These are phyloP conservation scores for Pyrenochaeta sp. DNA, from an alignment of 2,329 filamentous ascomycete genomes.

Conservation along the genomic window DNA sequence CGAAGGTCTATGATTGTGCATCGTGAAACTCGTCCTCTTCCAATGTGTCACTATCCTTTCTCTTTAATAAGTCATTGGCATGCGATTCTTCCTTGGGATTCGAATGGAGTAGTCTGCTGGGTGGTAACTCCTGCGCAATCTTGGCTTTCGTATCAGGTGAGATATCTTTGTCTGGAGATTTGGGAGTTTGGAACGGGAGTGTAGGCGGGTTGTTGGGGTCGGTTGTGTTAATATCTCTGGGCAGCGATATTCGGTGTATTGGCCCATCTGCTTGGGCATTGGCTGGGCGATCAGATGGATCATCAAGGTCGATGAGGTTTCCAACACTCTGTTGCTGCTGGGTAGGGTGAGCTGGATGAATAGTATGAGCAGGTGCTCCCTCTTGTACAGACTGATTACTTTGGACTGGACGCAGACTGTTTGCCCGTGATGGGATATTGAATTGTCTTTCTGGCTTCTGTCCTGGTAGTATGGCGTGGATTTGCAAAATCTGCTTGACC, in stretches of 20 bases:
- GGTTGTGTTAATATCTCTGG: slow-evolving; percentile 10
- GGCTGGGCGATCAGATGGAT: no score
- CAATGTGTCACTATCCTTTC: slow-evolving; percentile 54
- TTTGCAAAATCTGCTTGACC: slow-evolving; percentile 82
- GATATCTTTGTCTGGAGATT: slow-evolving; percentile 9
- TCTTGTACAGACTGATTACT: slow-evolving; percentile 7
- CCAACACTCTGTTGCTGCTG: background rate
- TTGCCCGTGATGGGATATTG: slow-evolving; percentile 64
- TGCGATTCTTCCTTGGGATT: slow-evolving; percentile 28
- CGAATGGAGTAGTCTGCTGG: slow-evolving; percentile 38
- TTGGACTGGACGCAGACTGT: slow-evolving; percentile 14
- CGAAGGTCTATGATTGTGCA: slow-evolving; percentile 48
- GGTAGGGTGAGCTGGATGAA: slow-evolving; percentile 8
- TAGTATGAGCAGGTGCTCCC: slow-evolving; percentile 10
- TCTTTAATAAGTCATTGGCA: slow-evolving; percentile 30
- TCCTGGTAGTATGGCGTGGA: slow-evolving; percentile 84
- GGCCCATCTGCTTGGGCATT: slow-evolving; percentile 49
- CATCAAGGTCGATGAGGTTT: background rate
- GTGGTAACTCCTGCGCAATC: slow-evolving; percentile 30
- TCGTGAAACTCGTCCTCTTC: slow-evolving; percentile 59
- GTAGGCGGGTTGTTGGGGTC: slow-evolving; percentile 10
- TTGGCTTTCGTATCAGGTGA: slow-evolving; percentile 14
- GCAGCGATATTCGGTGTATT: slow-evolving; percentile 28
- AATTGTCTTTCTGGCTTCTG: slow-evolving; percentile 66
- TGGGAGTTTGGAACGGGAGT: slow-evolving; percentile 13